phyloP scores from a whole-genome alignment of 2,329 filamentous ascomycete species.

The Parasarocladium wereldwijsianum region DNA sequence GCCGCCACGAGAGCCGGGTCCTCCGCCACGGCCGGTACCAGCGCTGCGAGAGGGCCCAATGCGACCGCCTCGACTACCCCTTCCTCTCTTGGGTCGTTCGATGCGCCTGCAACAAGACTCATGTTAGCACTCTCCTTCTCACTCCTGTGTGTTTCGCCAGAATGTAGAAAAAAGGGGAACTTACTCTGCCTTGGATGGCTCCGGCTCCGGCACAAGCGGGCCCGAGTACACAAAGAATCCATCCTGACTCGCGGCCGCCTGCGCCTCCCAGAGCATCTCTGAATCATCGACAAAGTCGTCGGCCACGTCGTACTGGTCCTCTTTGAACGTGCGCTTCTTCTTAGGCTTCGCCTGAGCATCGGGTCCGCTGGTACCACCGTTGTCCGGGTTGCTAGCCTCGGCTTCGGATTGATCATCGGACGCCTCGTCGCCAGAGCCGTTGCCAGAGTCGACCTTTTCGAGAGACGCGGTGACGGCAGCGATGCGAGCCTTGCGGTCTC shows the following conservation, averaged over 20 bases:
- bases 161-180: conserved; percentile 14
- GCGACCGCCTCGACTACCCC: conserved; percentile 30
- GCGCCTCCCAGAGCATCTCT: conserved; percentile 87
- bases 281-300: conserved; percentile 87
- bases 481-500: conserved; percentile 75
- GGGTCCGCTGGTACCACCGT: conserved; percentile 46
- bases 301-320: conserved; percentile 72
- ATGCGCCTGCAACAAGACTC: conserved; percentile 53
- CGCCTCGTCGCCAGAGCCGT: conserved; percentile 69
- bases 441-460: conserved; percentile 56
- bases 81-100: conserved; percentile 55
- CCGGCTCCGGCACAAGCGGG: conserved; percentile 72
- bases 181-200: conserved; percentile 49
- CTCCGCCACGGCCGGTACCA: conserved; percentile 42
- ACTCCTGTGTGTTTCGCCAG: too few relatives aligned
- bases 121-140: too few relatives aligned
- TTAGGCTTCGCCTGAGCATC: conserved; percentile 52
- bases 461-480: conserved; percentile 77
- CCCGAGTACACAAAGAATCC: conserved; percentile 98
- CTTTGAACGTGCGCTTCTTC: conserved; percentile 61
- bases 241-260: conserved; percentile 84
- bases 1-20: conserved; percentile 31
- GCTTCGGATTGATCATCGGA: conserved; percentile 60
- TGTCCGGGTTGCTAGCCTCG: conserved; percentile 80
- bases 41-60: conserved; percentile 39